Evolutionary conservation across 768 basidiomycete genomes (phyloP), one percentile per base, ranked within the genome.

Genomic region (Harrya chromipes): DNA sequence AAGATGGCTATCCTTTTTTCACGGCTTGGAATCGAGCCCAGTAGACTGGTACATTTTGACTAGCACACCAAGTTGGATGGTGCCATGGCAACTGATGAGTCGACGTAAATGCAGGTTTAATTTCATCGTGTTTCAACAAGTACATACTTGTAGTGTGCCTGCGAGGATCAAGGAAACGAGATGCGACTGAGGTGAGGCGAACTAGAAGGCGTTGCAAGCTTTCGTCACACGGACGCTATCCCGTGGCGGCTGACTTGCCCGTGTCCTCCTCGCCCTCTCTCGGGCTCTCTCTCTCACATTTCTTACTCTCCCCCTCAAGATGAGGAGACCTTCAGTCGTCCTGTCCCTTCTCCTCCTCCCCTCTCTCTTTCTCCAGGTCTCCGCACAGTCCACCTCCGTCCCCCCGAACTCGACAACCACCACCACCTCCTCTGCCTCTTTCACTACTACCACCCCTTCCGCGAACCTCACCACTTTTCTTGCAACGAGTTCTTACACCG

Each of bases 31-130:
- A 67, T 78, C 47, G 63, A 48, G 31, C 70, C 83, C 14, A 74
- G 74, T 14, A 71, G 65, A 58, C 75, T 83, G 48, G 73, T 69
- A 55, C 74, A 78, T 43, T 85, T 84, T 65, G 74, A 77, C 60
- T 80, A 59, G 63, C 24, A 16, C 10, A 29, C 2, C 10, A 3
- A 3, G 3, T 13, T 11, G 10, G n/a, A 26, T 3, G 4, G 45
- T 35, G 43, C 35, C 40, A 49, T 60, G 54, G 31, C 57, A 24
- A 56, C 54, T 11, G 11, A 29, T 29, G 29, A 11, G 29, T 4
- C 11, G 11, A 11, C 2, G 11, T 29, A 13, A 23, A 23, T 23
- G 23, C 6, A 23, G 23, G 13, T 4, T 31, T 23, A 48, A 41
- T 38, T 29, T 36, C 16, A n/a, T n/a, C n/a, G 31, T 31, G 31